Evolutionary conservation across 352 stramenopile species (phyloP), one percentile per base, ranked within the genome.

Genomic region (Pilasporangium apinafurcum): DNA sequence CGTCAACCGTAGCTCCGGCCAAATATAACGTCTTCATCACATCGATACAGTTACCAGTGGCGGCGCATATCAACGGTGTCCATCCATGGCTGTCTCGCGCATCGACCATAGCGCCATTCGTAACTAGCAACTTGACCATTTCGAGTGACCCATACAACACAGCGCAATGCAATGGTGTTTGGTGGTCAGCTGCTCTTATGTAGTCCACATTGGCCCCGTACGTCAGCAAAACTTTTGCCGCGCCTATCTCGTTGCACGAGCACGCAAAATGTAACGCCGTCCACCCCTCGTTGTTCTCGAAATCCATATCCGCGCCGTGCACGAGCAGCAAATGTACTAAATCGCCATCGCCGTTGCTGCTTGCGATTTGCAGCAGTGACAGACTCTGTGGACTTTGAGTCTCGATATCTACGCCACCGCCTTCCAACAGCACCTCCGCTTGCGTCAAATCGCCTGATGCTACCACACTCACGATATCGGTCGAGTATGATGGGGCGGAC

Each of bases 321-420:
- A 59, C 59, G 24, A 95, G 48, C 18, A 97, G 62, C 25, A 66
- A 54, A 31, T 78, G 37, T 18, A 86, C 69, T 29, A 88, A 68
- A 10, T 85, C 83, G 16, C 85, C 42, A 53, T 97, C 79, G 9
- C 92, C 94, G 36, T 85, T 87, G 56, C 85, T 75, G 6, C 77
- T 81, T 7, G 90, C 91, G 4, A 96, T 77, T 62, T 97, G 87
- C 14, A 98, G 62, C 22, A 42, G 34, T 10, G 48, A 51, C n/a
- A n/a, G n/a, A n/a, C n/a, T n/a, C n/a, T n/a, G n/a, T n/a, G n/a
- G n/a, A n/a, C n/a, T n/a, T n/a, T n/a, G n/a, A n/a, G n/a, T n/a
- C n/a, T n/a, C n/a, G n/a, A n/a, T n/a, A n/a, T n/a, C n/a, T n/a
- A n/a, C n/a, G n/a, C n/a, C n/a, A n/a, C n/a, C n/a, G n/a, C n/a